phyloP scores from a whole-genome alignment of 257 asterid genomes.

The Petunia secreta region DNA sequence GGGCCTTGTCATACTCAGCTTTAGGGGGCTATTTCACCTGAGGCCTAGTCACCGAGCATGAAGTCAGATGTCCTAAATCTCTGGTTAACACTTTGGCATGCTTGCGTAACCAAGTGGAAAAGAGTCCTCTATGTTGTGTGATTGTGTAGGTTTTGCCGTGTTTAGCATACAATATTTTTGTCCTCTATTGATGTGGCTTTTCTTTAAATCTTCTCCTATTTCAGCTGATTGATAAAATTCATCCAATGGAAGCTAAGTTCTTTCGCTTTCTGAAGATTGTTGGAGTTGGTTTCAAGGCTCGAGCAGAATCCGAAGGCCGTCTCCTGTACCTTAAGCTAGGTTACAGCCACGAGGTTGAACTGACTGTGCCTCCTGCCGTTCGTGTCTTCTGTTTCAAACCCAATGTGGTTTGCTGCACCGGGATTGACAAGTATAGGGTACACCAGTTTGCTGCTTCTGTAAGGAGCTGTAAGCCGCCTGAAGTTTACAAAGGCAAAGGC shows the following conservation, averaged over 20 bases:
- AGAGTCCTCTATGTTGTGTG: not conserved
- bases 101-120: not conserved
- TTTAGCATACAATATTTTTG: not conserved
- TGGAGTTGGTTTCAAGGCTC: conserved; percentile 83
- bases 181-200: not conserved
- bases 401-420: conserved; percentile 64
- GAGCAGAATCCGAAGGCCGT: conserved; percentile 83
- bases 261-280: conserved; percentile 68
- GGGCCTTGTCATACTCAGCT: not conserved
- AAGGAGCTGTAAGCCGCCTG: conserved; percentile 71
- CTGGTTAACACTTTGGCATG: not conserved
- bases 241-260: conserved; percentile 61
- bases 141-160: not conserved
- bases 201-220: not conserved
- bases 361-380: conserved; percentile 65
- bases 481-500: conserved; percentile 72
- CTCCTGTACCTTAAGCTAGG: conserved; percentile 69
- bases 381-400: conserved; percentile 69
- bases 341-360: conserved; percentile 73
- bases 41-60: not conserved
- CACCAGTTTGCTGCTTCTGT: conserved; percentile 71
- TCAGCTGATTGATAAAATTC: not conserved
- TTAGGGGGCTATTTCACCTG: not conserved
- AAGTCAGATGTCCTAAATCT: conserved; percentile 3
- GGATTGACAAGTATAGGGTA: conserved; percentile 70